phyloP scores from a whole-genome alignment of 1,284 basidiomycete species.

The Ceratobasidium sp. region DNA sequence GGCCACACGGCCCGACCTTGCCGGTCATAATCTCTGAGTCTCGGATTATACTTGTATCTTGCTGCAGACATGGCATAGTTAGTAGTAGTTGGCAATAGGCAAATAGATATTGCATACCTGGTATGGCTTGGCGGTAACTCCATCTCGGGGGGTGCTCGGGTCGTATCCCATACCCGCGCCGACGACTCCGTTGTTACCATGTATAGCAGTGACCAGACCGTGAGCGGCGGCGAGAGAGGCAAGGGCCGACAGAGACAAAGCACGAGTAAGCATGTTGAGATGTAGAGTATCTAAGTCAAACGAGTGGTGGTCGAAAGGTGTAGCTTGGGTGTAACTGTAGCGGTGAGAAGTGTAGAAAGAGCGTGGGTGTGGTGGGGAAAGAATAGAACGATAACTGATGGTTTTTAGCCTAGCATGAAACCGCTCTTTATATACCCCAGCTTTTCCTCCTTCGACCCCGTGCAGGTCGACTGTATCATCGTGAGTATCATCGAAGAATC shows the following conservation, averaged over 20 bases:
- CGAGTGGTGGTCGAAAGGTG: slow-evolving; percentile 5
- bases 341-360: slow-evolving; percentile 14
- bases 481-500: background rate
- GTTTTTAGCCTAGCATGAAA: too few species aligned
- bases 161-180: slow-evolving; percentile 50
- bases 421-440: slow-evolving; percentile 1
- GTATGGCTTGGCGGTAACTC: slow-evolving; percentile 51
- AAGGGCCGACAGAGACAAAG: slow-evolving; percentile 40
- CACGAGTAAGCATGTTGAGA: slow-evolving; percentile 38
- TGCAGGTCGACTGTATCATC: background rate
- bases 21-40: slow-evolving; percentile 51
- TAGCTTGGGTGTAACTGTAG: slow-evolving; percentile 24
- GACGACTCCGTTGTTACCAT: slow-evolving; percentile 53
- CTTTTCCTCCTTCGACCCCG: too few species aligned
- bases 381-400: background rate
- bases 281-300: background rate
- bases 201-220: slow-evolving; percentile 52
- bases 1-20: slow-evolving; percentile 51
- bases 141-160: slow-evolving; percentile 53
- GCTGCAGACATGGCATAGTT: slow-evolving; percentile 36
- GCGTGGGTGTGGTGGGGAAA: background rate
- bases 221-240: slow-evolving; percentile 50
- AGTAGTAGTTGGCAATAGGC: slow-evolving; percentile 44
- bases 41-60: slow-evolving; percentile 53
- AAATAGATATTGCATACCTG: slow-evolving; percentile 48